phyloP scores from a whole-genome alignment of 352 stramenopile species.

The Phytopythium oedochilum region DNA sequence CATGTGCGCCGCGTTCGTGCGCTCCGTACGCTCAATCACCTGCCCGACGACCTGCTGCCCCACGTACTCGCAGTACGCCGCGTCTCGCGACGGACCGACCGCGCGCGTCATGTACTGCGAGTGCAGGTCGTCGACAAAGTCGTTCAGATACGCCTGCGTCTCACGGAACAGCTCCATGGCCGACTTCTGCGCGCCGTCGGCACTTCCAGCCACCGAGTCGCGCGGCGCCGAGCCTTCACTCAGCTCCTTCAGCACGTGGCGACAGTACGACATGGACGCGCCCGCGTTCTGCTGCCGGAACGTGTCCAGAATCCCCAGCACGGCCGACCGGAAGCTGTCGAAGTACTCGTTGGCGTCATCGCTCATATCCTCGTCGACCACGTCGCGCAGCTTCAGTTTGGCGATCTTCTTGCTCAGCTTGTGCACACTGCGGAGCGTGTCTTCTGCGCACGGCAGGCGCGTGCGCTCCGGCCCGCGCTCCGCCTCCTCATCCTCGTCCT shows the following conservation, averaged over 20 bases:
- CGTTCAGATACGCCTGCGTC: conserved; percentile 56
- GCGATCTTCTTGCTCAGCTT: conserved; percentile 64
- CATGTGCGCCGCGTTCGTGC: conserved; percentile 70
- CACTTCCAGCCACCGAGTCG: conserved; percentile 3
- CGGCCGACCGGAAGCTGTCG: conserved; percentile 48
- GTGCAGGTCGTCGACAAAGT: conserved; percentile 42
- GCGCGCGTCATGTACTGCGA: conserved; percentile 57
- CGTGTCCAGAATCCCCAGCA: conserved; percentile 36
- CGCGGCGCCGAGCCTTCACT: conserved; percentile 21
- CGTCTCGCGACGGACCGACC: conserved; percentile 69
- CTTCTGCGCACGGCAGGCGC: conserved; percentile 57
- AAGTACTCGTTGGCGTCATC: conserved; percentile 66
- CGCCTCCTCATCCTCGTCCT: conserved; percentile 11
- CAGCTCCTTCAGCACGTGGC: conserved; percentile 50
- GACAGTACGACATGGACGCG: conserved; percentile 81
- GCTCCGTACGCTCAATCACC: conserved; percentile 76
- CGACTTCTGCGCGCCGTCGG: conserved; percentile 38
- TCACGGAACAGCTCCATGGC: conserved; percentile 73
- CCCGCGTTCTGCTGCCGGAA: conserved; percentile 76
- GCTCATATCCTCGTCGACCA: conserved; percentile 62
- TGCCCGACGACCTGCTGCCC: conserved; percentile 66
- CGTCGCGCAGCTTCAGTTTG: conserved; percentile 68
- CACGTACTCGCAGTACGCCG: conserved; percentile 82
- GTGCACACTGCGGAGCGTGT: conserved; percentile 56
- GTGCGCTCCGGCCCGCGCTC: conserved; percentile 39